These are phyloP conservation scores for Acidiella bohemica DNA, from an alignment of 495 filamentous ascomycete species.

Conservation along the genomic window DNA sequence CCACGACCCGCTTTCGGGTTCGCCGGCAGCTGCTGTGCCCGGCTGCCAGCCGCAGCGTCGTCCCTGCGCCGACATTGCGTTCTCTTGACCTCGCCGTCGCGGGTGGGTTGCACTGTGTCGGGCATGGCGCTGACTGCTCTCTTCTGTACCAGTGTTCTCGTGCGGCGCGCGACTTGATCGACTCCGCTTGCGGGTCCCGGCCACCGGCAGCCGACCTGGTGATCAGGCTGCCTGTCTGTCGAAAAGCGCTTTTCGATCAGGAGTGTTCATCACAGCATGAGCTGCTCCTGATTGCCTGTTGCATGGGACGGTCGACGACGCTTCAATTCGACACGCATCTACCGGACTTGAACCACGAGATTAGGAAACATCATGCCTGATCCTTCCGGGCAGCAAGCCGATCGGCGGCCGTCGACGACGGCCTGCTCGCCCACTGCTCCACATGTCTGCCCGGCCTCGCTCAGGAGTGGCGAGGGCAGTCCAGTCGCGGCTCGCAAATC, in stretches of 20 bases:
- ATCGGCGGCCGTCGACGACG: constrained; percentile 6
- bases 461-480: constrained; percentile 7
- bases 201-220: too few species aligned
- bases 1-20: constrained; percentile 5
- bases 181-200: neutral
- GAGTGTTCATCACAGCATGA: constrained; percentile 3
- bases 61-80: neutral
- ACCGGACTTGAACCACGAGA: too few species aligned
- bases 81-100: neutral
- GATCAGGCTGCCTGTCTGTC: too few species aligned
- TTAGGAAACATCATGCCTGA: too few species aligned
- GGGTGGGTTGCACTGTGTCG: constrained; percentile 11
- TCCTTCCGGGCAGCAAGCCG: constrained; percentile 3
- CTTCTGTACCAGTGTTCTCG: neutral
- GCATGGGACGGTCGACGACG: neutral
- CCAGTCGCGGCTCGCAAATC: constrained; percentile 1
- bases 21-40: constrained; percentile 6
- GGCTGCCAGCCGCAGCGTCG: neutral
- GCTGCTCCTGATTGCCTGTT: neutral
- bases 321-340: neutral
- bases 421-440: constrained; percentile 6
- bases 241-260: too few species aligned
- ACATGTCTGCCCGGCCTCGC: constrained; percentile 3
- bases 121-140: constrained; percentile 2
- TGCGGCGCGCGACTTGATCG: too few species aligned